These are phyloP conservation scores for Flaveria brownii DNA, from an alignment of 129 eudicot genomes.

Conservation along the genomic window DNA sequence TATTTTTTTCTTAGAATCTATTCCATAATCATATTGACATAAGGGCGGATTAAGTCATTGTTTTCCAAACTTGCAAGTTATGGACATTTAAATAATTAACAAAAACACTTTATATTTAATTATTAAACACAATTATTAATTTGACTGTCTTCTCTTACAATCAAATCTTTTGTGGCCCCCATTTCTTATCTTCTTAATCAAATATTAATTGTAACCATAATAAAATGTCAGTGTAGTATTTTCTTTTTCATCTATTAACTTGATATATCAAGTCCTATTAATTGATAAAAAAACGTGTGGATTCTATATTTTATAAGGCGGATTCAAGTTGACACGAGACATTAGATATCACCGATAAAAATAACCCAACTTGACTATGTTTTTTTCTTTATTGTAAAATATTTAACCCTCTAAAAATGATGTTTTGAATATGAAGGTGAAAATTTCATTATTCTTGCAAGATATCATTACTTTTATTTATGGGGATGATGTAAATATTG, in stretches of 20 bases:
- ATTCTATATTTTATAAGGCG: too few relatives aligned
- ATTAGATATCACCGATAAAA: neutral
- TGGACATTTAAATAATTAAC: slow-evolving; percentile 44
- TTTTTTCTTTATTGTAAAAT: neutral
- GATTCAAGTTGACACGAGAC: too few relatives aligned
- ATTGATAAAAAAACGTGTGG: too few relatives aligned
- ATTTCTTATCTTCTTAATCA: slow-evolving; percentile 20
- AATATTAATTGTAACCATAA: neutral
- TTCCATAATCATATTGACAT: slow-evolving; percentile 39
- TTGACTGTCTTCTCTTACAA: slow-evolving; percentile 39
- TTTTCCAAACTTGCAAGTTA: slow-evolving; percentile 47
- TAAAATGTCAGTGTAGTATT: neutral
- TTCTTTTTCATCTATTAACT: neutral
- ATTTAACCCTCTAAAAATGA: neutral
- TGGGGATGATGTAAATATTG: neutral
- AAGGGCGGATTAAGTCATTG: slow-evolving; percentile 34
- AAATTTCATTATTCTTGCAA: neutral
- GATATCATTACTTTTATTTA: neutral
- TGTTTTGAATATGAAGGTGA: neutral
- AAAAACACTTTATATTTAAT: slow-evolving; percentile 13
- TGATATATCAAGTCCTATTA: neutral
- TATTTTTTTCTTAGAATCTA: slow-evolving; percentile 26
- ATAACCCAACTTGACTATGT: neutral
- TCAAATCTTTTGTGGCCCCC: slow-evolving; percentile 36
- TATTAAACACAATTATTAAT: slow-evolving; percentile 28